Percentiles rank a stretch among this genome's conserved stretches.
These are phyloP conservation scores for Salix koriyanagi DNA, from an alignment of 345 rosid genomes.

Conservation along the genomic window DNA sequence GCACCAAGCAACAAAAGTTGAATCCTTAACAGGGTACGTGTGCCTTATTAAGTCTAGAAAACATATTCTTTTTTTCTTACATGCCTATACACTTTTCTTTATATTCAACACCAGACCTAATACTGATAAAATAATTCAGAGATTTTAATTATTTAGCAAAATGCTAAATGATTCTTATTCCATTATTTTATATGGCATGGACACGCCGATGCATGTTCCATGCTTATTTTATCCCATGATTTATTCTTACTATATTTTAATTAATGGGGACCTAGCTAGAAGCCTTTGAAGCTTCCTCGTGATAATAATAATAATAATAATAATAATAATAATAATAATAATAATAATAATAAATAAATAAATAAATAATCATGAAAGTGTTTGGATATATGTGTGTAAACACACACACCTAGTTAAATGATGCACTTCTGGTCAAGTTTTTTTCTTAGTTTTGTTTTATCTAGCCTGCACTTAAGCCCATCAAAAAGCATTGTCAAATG, in stretches of 20 bases:
- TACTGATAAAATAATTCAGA: neutral
- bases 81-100: neutral
- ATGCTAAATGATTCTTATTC: neutral
- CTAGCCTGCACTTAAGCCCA: too few species aligned
- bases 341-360: too few species aligned
- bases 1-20: neutral
- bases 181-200: neutral
- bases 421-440: too few species aligned
- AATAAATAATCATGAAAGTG: too few species aligned
- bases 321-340: too few species aligned
- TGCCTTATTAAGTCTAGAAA: neutral
- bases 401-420: too few species aligned
- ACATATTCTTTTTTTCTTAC: neutral
- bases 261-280: neutral
- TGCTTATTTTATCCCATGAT: neutral
- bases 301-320: too few species aligned
- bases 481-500: too few species aligned
- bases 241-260: neutral
- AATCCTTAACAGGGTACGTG: neutral
- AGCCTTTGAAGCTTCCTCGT: too few species aligned
- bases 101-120: neutral
- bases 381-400: too few species aligned
- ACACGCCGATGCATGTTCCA: neutral
- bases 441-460: too few species aligned
- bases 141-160: neutral